phyloP scores from a whole-genome alignment of 1,139 yeast species.

The Geotrichum candidum region DNA sequence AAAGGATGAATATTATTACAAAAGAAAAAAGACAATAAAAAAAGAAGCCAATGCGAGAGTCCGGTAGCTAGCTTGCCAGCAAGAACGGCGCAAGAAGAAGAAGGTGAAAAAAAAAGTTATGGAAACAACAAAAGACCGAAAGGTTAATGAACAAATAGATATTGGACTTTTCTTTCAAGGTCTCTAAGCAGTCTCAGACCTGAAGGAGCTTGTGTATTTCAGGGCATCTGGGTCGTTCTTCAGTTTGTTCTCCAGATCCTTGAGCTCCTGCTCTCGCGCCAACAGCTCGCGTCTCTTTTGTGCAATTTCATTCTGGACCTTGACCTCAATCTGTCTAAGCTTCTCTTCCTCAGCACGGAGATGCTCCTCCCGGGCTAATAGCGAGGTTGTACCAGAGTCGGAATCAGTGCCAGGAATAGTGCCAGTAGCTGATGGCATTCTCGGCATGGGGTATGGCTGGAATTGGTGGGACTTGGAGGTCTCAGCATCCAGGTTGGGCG shows the following conservation, averaged over 20 bases:
- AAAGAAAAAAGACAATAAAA: background rate
- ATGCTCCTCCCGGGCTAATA: constrained; percentile 37
- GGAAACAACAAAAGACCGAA: background rate
- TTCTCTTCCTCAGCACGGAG: constrained; percentile 40
- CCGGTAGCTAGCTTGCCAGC: background rate
- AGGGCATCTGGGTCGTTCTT: constrained; percentile 15
- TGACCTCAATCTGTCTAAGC: constrained; percentile 44
- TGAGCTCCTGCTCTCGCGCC: constrained; percentile 82
- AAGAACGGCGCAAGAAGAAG: too few species aligned
- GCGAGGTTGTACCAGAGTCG: constrained; percentile 24
- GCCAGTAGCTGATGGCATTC: constrained; percentile 7
- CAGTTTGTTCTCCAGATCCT: constrained; percentile 70
- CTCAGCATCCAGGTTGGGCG: background rate
- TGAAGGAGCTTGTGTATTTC: constrained; percentile 46
- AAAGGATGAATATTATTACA: background rate
- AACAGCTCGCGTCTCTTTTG: constrained; percentile 80
- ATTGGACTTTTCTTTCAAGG: background rate
- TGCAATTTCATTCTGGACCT: constrained; percentile 86
- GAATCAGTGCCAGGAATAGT: constrained; percentile 4
- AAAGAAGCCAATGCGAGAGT: too few species aligned
- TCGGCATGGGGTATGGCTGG: constrained; percentile 8
- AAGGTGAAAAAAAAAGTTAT: too few species aligned
- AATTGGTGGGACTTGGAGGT: constrained; percentile 1
- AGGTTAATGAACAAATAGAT: background rate
- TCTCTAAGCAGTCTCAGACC: constrained; percentile 41